A percentile compares a stretch with the other conserved stretches of the same genome.
Conservation (phyloP, 306 rosid species). For the Alnus glutinosa region DNA sequence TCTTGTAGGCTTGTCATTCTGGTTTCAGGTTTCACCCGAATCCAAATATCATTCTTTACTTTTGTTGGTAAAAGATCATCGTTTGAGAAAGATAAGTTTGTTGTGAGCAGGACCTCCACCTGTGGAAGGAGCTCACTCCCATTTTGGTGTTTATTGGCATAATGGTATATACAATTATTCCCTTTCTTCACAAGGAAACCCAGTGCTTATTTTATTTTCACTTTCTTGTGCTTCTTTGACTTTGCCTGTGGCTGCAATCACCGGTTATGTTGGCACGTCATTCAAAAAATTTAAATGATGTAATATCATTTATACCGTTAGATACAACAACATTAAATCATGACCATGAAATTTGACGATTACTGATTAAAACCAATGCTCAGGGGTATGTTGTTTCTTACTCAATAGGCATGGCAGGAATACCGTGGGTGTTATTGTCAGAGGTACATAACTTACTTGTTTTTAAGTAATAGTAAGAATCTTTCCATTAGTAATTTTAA, state of each 20-base stretch:
- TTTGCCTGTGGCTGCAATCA: no score
- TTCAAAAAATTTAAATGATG: background rate
- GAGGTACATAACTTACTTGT: conserved; percentile 47
- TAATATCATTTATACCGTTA: background rate
- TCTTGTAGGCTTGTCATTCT: conserved; percentile 59
- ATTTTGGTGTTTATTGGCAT: conserved; percentile 63
- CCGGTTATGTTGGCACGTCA: background rate
- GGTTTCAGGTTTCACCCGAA: conserved; percentile 52
- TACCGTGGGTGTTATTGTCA: conserved; percentile 93
- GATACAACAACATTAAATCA: no score
- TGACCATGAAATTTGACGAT: background rate
- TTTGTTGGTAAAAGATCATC: background rate
- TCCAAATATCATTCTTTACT: background rate
- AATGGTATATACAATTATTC: conserved; percentile 51
- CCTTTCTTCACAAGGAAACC: background rate
- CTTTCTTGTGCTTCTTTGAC: no score
- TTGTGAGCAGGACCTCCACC: conserved; percentile 50
- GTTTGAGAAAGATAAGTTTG: conserved; percentile 3
- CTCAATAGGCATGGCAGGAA: conserved; percentile 83
- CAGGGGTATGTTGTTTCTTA: conserved; percentile 67
- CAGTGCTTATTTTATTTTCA: background rate
- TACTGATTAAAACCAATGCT: conserved; percentile 14
- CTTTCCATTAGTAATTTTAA: background rate
- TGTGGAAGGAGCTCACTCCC: conserved; percentile 60
- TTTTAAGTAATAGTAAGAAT: background rate